Conservation (phyloP, 148 eudicot species). For the Pharnaceum exiguum region DNA sequence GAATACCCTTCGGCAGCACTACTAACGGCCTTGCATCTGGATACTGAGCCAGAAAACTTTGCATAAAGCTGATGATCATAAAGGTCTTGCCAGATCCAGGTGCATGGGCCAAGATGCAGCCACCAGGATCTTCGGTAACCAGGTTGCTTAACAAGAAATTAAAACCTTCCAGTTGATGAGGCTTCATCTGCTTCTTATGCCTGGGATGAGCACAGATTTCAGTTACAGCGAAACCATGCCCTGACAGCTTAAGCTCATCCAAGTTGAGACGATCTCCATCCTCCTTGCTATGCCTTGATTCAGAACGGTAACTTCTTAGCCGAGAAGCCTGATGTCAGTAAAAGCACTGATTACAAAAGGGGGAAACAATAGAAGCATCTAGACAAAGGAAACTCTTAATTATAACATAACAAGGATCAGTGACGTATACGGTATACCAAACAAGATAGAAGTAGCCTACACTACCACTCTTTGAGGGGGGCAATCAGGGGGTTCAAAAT, state of each 20-base stretch:
- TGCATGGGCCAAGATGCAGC: slow-evolving; percentile 95
- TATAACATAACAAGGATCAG: too few relatives aligned
- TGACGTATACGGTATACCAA: too few relatives aligned
- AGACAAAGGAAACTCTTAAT: background rate
- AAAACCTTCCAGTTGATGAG: slow-evolving; percentile 88
- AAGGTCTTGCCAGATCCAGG: slow-evolving; percentile 97
- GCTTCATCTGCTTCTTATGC: slow-evolving; percentile 84
- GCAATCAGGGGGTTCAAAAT: too few relatives aligned
- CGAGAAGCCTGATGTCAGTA: slow-evolving; percentile 42
- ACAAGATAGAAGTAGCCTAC: too few relatives aligned
- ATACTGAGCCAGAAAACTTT: slow-evolving; percentile 81
- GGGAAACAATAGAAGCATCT: background rate
- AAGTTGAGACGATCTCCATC: slow-evolving; percentile 23
- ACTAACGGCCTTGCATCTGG: slow-evolving; percentile 79
- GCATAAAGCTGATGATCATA: slow-evolving; percentile 90
- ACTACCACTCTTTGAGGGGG: too few relatives aligned
- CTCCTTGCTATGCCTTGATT: slow-evolving; percentile 37
- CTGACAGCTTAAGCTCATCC: slow-evolving; percentile 42
- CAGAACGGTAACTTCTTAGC: slow-evolving; percentile 50
- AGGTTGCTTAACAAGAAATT: slow-evolving; percentile 75
- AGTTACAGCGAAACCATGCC: slow-evolving; percentile 34
- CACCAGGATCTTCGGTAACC: slow-evolving; percentile 74
- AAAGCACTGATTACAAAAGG: background rate
- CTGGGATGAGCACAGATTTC: slow-evolving; percentile 78
- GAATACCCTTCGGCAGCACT: slow-evolving; percentile 76